Conservation (phyloP, 495 filamentous ascomycete genomes). For the Daldinia decipiens region DNA sequence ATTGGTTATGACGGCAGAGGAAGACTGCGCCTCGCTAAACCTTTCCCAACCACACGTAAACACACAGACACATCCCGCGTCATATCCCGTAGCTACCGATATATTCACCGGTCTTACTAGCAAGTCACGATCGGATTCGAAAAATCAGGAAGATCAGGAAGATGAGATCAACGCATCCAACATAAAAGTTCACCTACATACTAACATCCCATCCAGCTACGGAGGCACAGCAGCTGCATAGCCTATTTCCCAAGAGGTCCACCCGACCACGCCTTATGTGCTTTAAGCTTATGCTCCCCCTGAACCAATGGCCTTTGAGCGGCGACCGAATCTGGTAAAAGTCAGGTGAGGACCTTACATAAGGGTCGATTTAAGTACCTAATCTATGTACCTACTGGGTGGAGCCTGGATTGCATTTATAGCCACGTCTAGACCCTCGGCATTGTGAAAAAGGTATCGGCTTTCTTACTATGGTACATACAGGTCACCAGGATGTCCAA, state of each 20-base stretch:
- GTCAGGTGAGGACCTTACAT: not conserved
- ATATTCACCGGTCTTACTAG: not conserved
- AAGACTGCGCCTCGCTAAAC: slow-evolving; percentile 26
- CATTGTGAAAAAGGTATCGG: not conserved
- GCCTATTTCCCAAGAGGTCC: slow-evolving; percentile 9
- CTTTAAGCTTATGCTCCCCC: slow-evolving; percentile 2
- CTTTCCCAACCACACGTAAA: slow-evolving; percentile 12
- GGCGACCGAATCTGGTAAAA: slow-evolving; percentile 32
- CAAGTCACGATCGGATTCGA: not conserved
- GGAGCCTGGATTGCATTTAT: not conserved
- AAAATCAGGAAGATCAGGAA: not conserved
- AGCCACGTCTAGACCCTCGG: slow-evolving; percentile 1
- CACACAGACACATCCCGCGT: not conserved
- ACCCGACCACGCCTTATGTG: slow-evolving; percentile 9
- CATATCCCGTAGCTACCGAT: slow-evolving; percentile 7
- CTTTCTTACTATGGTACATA: not conserved
- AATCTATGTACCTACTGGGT: not conserved
- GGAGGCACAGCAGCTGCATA: not conserved
- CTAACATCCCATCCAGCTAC: not conserved
- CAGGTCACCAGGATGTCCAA: too few relatives aligned
- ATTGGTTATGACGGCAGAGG: slow-evolving; percentile 29
- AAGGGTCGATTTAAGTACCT: not conserved
- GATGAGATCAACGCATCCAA: not conserved
- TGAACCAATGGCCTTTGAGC: slow-evolving; percentile 24
- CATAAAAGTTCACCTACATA: not conserved